Conservation (phyloP, 176 grass and related monocot genomes). For the Cenchrus purpureus region DNA sequence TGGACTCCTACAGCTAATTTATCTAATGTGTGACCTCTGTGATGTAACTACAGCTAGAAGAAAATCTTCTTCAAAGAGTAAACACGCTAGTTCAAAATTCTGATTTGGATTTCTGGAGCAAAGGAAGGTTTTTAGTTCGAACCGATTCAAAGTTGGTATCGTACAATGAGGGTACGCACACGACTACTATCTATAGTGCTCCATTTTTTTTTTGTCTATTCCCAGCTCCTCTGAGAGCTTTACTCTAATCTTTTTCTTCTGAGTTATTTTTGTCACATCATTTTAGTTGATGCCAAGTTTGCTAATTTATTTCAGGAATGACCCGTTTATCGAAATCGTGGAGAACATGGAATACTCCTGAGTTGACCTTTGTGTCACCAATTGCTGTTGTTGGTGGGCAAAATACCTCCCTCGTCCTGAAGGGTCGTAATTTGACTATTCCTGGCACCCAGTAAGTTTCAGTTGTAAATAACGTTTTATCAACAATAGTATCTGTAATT, state of each 20-base stretch:
- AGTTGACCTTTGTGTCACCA: conserved; percentile 89
- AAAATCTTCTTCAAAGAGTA: conserved; percentile 73
- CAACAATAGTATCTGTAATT: not conserved
- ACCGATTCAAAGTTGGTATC: conserved; percentile 84
- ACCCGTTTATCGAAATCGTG: conserved; percentile 87
- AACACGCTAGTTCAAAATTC: conserved; percentile 68
- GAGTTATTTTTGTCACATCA: not conserved
- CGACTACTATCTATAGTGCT: not conserved
- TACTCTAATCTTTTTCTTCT: conserved; percentile 18
- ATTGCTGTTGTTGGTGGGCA: conserved; percentile 83
- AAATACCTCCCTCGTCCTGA: conserved; percentile 75
- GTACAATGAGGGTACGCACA: conserved; percentile 79
- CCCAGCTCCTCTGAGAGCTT: not conserved
- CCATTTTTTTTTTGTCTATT: not conserved
- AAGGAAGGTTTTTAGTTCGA: conserved; percentile 91
- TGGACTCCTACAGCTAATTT: not conserved
- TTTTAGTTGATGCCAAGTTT: conserved; percentile 33
- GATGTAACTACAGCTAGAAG: conserved; percentile 77
- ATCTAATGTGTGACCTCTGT: conserved; percentile 23
- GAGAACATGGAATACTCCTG: conserved; percentile 93
- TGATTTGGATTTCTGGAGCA: conserved; percentile 86
- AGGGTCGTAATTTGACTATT: conserved; percentile 89
- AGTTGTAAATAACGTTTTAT: conserved; percentile 1
- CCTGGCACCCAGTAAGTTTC: conserved; percentile 92
- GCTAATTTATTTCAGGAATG: conserved; percentile 57